phyloP scores from a whole-genome alignment of 768 basidiomycete species.

The Podaxis carcinomalis region DNA sequence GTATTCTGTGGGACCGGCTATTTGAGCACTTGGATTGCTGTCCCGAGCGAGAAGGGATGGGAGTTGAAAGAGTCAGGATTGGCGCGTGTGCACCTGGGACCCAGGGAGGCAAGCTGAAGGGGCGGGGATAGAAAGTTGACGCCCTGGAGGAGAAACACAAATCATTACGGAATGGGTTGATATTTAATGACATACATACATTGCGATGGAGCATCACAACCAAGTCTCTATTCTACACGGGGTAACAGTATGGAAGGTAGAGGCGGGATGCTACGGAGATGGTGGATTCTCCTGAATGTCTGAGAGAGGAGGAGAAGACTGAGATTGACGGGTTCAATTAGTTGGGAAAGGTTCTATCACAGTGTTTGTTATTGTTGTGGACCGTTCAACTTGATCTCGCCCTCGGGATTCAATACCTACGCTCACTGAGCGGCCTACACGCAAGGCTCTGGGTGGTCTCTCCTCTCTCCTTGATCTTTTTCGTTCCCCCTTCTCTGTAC shows the following conservation, averaged over 20 bases:
- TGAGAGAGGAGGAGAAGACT: too few relatives aligned
- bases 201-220: not conserved
- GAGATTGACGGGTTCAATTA: not conserved
- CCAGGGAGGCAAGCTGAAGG: too few relatives aligned
- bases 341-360: not conserved
- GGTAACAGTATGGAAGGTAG: not conserved
- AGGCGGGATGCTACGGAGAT: not conserved
- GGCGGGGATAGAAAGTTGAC: too few relatives aligned
- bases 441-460: not conserved
- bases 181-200: not conserved
- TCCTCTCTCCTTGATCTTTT: not conserved
- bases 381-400: not conserved
- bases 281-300: not conserved
- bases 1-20: too few relatives aligned
- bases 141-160: too few relatives aligned
- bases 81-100: too few relatives aligned
- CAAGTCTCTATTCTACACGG: not conserved
- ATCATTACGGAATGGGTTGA: too few relatives aligned
- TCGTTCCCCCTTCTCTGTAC: not conserved
- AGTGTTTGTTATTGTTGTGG: slow-evolving; percentile 6
- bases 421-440: not conserved
- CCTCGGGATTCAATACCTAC: not conserved
- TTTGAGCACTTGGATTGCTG: too few relatives aligned
- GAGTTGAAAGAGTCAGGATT: too few relatives aligned
- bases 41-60: too few relatives aligned